These are phyloP conservation scores for Cladophialophora immunda DNA, from an alignment of 2,329 filamentous ascomycete species.

Conservation along the genomic window DNA sequence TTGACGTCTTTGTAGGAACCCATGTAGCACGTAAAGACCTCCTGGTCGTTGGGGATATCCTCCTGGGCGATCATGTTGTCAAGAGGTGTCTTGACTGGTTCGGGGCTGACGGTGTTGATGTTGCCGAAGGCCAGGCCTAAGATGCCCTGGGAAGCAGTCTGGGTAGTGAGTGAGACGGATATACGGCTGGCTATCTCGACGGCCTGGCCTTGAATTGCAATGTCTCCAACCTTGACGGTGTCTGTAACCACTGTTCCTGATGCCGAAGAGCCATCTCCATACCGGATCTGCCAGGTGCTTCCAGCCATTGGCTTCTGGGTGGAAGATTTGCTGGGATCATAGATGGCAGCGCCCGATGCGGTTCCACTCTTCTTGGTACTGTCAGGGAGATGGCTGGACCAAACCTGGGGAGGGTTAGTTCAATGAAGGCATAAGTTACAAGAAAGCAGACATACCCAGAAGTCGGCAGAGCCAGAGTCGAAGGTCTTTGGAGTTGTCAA, in stretches of 20 bases:
- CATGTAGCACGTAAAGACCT: constrained; percentile 72
- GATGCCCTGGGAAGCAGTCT: constrained; percentile 65
- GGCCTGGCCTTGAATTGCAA: constrained; percentile 68
- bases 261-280: constrained; percentile 73
- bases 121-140: constrained; percentile 64
- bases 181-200: constrained; percentile 70
- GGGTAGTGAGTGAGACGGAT: constrained; percentile 65
- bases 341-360: constrained; percentile 61
- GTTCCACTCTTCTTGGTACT: constrained; percentile 45
- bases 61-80: constrained; percentile 72
- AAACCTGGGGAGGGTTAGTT: constrained; percentile 53
- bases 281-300: constrained; percentile 70
- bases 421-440: constrained; percentile 28
- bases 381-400: constrained; percentile 61
- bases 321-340: constrained; percentile 67
- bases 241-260: constrained; percentile 73
- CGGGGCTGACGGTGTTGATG: constrained; percentile 70
- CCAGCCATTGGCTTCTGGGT: constrained; percentile 63
- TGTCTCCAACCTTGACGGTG: constrained; percentile 67
- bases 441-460: constrained; percentile 60
- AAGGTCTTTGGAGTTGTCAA: constrained; percentile 58
- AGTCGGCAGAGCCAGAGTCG: constrained; percentile 75
- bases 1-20: constrained; percentile 63
- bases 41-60: constrained; percentile 61
- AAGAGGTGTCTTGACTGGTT: constrained; percentile 67